Base-by-base conservation (phyloP, 2,329 filamentous ascomycete genomes). In the Verticillium isaacii region DNA sequence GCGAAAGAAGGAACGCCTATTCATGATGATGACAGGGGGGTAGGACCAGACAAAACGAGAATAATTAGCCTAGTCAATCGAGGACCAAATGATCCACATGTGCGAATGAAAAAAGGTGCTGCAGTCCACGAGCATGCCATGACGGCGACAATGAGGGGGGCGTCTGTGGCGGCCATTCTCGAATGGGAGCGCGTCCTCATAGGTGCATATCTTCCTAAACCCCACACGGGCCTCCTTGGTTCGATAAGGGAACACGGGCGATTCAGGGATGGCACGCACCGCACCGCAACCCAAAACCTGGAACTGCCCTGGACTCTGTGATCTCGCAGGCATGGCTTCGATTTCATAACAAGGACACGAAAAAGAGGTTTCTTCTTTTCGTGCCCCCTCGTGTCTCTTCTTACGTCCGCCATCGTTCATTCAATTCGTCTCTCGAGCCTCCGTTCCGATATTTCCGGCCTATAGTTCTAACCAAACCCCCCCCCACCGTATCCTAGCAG, bases 21-120 rank as follows among this genome's bases (percentile, higher is more conserved):
- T 50, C 57, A 58, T 58, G 57, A 58, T 58, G 57, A 58, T 41
- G 39, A 50, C 45, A 12, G 17, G 11, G 45, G 45, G 45, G 8
- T 23, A 23, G 45, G 19, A 50, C 45, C 19, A 19, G 15, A 52
- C n/a, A 50, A 29, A 29, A 29, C 29, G 29, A 52, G 45, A 52
- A 52, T 52, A 52, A 52, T 52, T 52, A 52, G 19, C 45, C 19
- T 52, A 52, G 45, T 52, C 45, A 52, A 52, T 52, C 45, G 19
- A 52, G 45, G 45, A 52, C n/a, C n/a, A 14, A 29, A 52, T 23
- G 45, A 52, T 23, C 45, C 45, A 23, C 45, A 52, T 14, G 11
- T 14, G 14, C 34, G 19, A 52, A 5, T 25, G 19, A n/a, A 23
- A 23, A 52, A 25, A 52, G 9, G 23, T 14, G 45, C 23, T 52